A percentile compares a stretch with the other conserved stretches of the same genome.
Conservation (phyloP, 306 rosid genomes). For the Delonix regia region DNA sequence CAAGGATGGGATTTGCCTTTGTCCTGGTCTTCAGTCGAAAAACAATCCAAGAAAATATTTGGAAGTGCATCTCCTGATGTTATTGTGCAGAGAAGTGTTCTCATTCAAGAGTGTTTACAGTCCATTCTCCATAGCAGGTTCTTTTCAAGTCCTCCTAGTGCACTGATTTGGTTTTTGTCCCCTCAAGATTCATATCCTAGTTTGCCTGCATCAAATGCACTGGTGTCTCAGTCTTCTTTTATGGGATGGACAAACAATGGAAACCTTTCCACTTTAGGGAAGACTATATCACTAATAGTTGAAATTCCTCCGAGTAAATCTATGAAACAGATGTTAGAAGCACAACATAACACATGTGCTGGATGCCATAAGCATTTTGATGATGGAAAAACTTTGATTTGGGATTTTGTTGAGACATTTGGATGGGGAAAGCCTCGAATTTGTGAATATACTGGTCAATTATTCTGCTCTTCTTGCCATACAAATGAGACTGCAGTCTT, state of each 20-base stretch:
- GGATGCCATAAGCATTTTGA: slow-evolving; percentile 94
- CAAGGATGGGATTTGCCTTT: slow-evolving; percentile 82
- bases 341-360: slow-evolving; percentile 86
- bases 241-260: slow-evolving; percentile 42
- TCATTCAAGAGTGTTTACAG: slow-evolving; percentile 87
- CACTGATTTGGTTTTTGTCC: slow-evolving; percentile 80
- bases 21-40: slow-evolving; percentile 86
- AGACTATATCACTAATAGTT: slow-evolving; percentile 87
- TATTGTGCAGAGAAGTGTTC: slow-evolving; percentile 83
- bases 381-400: slow-evolving; percentile 71
- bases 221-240: slow-evolving; percentile 43
- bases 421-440: slow-evolving; percentile 98
- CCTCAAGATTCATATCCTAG: slow-evolving; percentile 72
- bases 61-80: slow-evolving; percentile 94
- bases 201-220: slow-evolving; percentile 50
- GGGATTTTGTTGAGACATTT: slow-evolving; percentile 83
- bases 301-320: slow-evolving; percentile 84
- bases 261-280: slow-evolving; percentile 67
- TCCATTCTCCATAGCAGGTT: slow-evolving; percentile 67
- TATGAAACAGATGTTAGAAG: slow-evolving; percentile 80
- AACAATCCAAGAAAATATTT: slow-evolving; percentile 79
- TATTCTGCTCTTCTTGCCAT: slow-evolving; percentile 94
- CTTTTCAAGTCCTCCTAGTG: slow-evolving; percentile 66
- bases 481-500: slow-evolving; percentile 87
- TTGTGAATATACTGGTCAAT: slow-evolving; percentile 90